A percentile compares a stretch with the other conserved stretches of the same genome.
Conservation (phyloP, 495 filamentous ascomycete species). For the Aspergillus diversus region DNA sequence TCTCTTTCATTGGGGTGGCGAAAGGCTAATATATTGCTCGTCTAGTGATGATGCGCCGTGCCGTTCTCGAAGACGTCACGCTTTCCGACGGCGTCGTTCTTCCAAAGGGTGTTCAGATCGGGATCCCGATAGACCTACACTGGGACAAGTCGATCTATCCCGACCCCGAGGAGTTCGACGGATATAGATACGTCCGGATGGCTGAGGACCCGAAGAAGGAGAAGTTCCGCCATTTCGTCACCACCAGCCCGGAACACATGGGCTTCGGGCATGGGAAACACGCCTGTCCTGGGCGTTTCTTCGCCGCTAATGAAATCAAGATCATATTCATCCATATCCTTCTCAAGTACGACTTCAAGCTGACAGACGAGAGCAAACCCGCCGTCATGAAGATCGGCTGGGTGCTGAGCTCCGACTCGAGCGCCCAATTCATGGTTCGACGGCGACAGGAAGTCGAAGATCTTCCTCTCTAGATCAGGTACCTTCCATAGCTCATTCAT, state of each 20-base stretch:
- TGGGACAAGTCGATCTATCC: slow-evolving; percentile 28
- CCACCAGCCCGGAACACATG: slow-evolving; percentile 33
- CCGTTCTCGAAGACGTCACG: slow-evolving; percentile 24
- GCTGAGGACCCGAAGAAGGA: slow-evolving; percentile 28
- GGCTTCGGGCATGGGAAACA: slow-evolving; percentile 45
- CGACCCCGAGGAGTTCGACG: slow-evolving; percentile 40
- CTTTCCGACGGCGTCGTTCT: slow-evolving; percentile 23
- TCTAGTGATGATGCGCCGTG: slow-evolving; percentile 21
- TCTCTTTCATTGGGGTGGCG: not conserved
- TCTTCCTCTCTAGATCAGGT: too few species aligned
- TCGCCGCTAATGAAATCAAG: slow-evolving; percentile 43
- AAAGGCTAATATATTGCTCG: not conserved
- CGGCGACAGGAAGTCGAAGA: not conserved
- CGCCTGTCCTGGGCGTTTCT: slow-evolving; percentile 49
- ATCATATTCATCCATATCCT: slow-evolving; percentile 19
- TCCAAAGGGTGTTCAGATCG: slow-evolving; percentile 26
- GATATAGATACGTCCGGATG: slow-evolving; percentile 34
- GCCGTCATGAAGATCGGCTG: not conserved
- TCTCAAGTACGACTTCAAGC: slow-evolving; percentile 14
- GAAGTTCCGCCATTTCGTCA: slow-evolving; percentile 34
- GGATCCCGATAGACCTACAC: slow-evolving; percentile 23
- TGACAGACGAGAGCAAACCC: not conserved
- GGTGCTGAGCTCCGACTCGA: not conserved
- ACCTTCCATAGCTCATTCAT: too few species aligned
- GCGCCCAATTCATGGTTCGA: not conserved